phyloP scores from a whole-genome alignment of 495 filamentous ascomycete species.

The Cercophora samala region DNA sequence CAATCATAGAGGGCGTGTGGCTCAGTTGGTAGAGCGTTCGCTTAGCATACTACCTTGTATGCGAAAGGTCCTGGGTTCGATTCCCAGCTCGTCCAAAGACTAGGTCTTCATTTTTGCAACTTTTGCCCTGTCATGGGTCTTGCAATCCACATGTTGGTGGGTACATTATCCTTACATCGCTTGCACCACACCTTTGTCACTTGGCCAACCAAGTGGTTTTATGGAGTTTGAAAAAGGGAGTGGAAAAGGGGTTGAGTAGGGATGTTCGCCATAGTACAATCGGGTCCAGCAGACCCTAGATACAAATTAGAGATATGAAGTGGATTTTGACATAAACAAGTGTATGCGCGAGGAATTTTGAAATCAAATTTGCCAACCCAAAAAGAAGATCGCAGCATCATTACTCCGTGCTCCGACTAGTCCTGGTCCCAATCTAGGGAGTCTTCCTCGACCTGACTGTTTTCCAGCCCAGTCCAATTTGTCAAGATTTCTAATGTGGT shows the following conservation, averaged over 20 bases:
- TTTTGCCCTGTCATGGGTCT: background rate
- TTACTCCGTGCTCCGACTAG: no score
- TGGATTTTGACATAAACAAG: no score
- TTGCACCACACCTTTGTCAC: background rate
- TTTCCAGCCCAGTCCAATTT: background rate
- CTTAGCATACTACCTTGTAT: constrained; percentile 5
- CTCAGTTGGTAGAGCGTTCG: constrained; percentile 10
- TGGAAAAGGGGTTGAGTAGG: background rate
- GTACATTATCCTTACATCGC: background rate
- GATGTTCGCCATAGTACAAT: background rate
- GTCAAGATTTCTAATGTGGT: background rate
- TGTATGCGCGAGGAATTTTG: no score
- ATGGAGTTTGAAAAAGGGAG: background rate
- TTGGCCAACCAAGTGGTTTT: background rate
- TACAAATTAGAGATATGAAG: no score
- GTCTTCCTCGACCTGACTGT: background rate
- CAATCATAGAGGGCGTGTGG: constrained; percentile 4
- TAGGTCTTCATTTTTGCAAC: no score
- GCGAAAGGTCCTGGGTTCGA: constrained; percentile 15
- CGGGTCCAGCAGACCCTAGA: no score
- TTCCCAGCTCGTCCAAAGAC: constrained; percentile 4
- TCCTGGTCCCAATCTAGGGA: background rate
- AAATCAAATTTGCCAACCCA: background rate
- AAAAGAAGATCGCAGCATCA: background rate
- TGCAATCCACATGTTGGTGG: background rate